Base-by-base conservation (phyloP, 352 stramenopile genomes). In the Thraustotheca clavata region DNA sequence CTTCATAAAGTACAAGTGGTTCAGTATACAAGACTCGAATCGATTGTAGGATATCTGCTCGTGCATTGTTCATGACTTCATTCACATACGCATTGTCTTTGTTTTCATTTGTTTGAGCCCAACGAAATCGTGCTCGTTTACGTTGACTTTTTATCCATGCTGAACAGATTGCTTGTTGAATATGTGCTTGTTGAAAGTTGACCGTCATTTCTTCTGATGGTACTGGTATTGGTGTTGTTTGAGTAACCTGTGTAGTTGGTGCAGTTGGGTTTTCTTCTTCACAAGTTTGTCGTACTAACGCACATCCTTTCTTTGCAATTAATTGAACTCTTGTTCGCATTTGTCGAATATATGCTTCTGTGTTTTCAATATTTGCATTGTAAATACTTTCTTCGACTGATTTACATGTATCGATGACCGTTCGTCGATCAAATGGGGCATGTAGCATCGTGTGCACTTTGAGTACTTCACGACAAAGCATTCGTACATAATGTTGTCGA, bases 101-200 rank as follows among this genome's bases (percentile, higher is more conserved):
- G 29, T 20, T n/a, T 18, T 20, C 11, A 29, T 49, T 27, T 4
- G 43, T 12, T 9, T 29, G 49, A 14, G 52, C 20, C 52, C 52
- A 61, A 4, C 52, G 52, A 29, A 61, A 61, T 14, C 52, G 52
- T 16, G 52, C 31, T 14, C 12, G 24, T 29, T 61, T 48, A 24
- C 32, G 52, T 22, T 61, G 52, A 24, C 12, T 49, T 38, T 61
- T 61, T 38, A 48, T 24, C 52, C 52, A 61, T 16, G 52, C 9
- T 11, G 16, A 24, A 29, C 52, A 18, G 20, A 61, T 14, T 8
- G 52, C 29, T n/a, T 22, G 29, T 6, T 38, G 29, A 7, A 61
- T 55, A 11, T 61, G 52, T n/a, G 52, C 52, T 61, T 61, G 52
- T 49, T 61, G 52, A n/a, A 61, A 47, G 14, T 18, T 11, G 31